Base-by-base conservation (phyloP, 2,329 filamentous ascomycete genomes). In the Beauveria asiatica region DNA sequence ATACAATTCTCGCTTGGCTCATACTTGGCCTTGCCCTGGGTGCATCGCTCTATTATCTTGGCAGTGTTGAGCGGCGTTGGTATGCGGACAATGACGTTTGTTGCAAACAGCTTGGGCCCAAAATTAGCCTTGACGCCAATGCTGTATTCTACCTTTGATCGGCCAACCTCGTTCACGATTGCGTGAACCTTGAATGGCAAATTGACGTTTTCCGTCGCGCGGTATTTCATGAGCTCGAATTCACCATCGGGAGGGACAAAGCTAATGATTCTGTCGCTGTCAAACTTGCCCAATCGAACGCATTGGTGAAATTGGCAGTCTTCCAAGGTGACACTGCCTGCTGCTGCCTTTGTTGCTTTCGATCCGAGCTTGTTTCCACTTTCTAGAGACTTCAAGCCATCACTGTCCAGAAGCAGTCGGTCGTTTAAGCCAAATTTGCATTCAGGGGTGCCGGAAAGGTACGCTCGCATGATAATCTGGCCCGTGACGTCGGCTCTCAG, bases 301-400 rank as follows among this genome's bases (percentile, higher is more conserved):
- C 94, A 99, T 75, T 99, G 94, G 75, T 99, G 94, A 77, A 99
- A 97, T 71, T 97, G 94, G 71, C 95, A 97, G 74, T 99, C 94
- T 72, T 99, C 95, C 27, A 99, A 81, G 0, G 92, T 96, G 57
- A 99, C 95, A 64, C 90, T 95, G 41, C 94, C 94, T 1, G 94
- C 94, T 0, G 94, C 94, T 0, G 94, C 94, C 73, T 96, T 93
- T 44, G 94, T 97, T 33, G 92, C 91, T 74, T 96, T 97, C 63
- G 87, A 88, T 59, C 87, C 89, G 70, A 87, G 84, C 64, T 85
- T 81, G 69, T 94, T 94, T 5, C 91, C 91, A 61, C 85, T 87
- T 23, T 86, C 85, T 6, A 88, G 78, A 48, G 83, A 82, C 66
- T 83, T 74, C 50, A 89, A 75, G 56, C 84, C 83, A 70, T 90